Base-by-base conservation (phyloP, 805 yeast species). In the Ogataea paradorogensis region DNA sequence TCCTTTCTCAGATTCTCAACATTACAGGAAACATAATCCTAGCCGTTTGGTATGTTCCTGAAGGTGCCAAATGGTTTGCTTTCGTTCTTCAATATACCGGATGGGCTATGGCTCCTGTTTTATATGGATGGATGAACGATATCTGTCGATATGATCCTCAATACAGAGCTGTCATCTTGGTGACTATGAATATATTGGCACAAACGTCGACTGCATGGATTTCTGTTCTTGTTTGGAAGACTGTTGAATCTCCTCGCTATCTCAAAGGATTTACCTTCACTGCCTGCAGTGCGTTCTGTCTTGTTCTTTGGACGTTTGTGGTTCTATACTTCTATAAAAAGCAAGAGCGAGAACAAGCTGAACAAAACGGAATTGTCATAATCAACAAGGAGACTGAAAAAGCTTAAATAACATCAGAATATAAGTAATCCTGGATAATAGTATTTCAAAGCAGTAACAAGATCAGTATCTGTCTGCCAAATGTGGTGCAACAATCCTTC, bases 41-140 rank as follows among this genome's bases (percentile, higher is more conserved):
- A 33, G 65, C 77, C 0, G 57, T 47, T 9, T 78, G 81, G 80
- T 48, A 71, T 30, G 66, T 76, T 21, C 74, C 77, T 1, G 55
- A 48, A 9, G 73, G 73, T 1, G 65, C 69, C 26, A 77, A 74
- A 42, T 76, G 45, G 49, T 40, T 38, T 43, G 49, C 49, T 7
- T 51, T 40, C 41, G 43, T 33, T 55, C 36, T 70, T 3, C 76
- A 3, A 53, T 71, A 79, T 8, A 60, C 71, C 0, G 52, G 72
- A 3, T 69, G 69, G 70, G 82, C 79, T 1, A 81, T 74, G 58
- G 80, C 81, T 2, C 66, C 72, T 47, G 72, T 76, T 10, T 33
- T 45, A 13, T 76, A 70, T 44, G 63, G 78, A 2, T 78, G 82
- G 83, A 69, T 76, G 26, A 77, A 77, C 24, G 50, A 46, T 26